Evolutionary conservation across 495 filamentous ascomycete species (phyloP).

Genomic region (Endocarpon pusillum): DNA sequence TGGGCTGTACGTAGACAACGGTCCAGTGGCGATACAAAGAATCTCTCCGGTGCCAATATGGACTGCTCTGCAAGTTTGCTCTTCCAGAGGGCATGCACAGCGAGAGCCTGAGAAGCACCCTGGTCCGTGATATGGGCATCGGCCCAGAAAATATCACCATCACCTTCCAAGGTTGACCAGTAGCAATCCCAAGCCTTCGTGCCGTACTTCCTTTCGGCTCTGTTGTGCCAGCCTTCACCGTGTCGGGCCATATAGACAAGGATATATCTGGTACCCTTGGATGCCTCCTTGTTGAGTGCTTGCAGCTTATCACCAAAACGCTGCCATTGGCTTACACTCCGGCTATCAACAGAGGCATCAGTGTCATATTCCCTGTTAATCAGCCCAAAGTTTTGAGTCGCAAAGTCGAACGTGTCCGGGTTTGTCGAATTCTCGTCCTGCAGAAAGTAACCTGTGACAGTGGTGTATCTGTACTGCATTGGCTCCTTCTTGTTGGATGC

Average conservation of each 20-base stretch:
- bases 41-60: slow-evolving; percentile 45
- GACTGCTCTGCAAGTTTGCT: slow-evolving; percentile 29
- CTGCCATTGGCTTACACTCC: slow-evolving; percentile 44
- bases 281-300: slow-evolving; percentile 32
- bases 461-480: slow-evolving; percentile 31
- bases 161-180: slow-evolving; percentile 54
- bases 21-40: slow-evolving; percentile 52
- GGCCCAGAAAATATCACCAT: slow-evolving; percentile 45
- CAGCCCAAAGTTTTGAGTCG: slow-evolving; percentile 49
- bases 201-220: slow-evolving; percentile 46
- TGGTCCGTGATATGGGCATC: slow-evolving; percentile 48
- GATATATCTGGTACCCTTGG: slow-evolving; percentile 39
- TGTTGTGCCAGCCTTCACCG: slow-evolving; percentile 55
- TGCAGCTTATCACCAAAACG: slow-evolving; percentile 41
- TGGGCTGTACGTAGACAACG: slow-evolving; percentile 50
- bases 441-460: slow-evolving; percentile 50
- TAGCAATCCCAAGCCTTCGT: slow-evolving; percentile 58
- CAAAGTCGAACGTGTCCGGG: slow-evolving; percentile 47
- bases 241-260: slow-evolving; percentile 54
- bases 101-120: slow-evolving; percentile 44
- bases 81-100: slow-evolving; percentile 47
- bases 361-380: slow-evolving; percentile 39
- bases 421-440: slow-evolving; percentile 52
- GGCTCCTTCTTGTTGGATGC: not conserved
- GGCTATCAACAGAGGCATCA: slow-evolving; percentile 17